phyloP scores from a whole-genome alignment of 2,329 filamentous ascomycete genomes.

The Fusarium sp. region DNA sequence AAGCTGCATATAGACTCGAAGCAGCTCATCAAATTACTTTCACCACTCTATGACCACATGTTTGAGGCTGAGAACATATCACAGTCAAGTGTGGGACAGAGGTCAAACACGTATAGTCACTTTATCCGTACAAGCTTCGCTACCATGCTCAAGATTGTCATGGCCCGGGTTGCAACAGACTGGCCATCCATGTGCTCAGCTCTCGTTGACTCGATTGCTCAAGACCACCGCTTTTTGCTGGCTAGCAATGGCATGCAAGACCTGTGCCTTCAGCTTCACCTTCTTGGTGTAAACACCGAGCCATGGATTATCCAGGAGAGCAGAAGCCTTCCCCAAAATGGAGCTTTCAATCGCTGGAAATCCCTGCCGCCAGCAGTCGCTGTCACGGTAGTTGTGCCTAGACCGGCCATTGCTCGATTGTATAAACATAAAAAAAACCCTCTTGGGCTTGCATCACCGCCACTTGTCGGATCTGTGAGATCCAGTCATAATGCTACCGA shows the following conservation, averaged over 20 bases:
- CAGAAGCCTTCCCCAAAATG: slow-evolving; percentile 27
- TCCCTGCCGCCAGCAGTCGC: slow-evolving; percentile 49
- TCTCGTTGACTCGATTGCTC: slow-evolving; percentile 44
- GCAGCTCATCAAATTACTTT: slow-evolving; percentile 52
- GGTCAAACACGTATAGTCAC: slow-evolving; percentile 36
- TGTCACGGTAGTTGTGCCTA: slow-evolving; percentile 50
- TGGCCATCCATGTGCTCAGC: slow-evolving; percentile 44
- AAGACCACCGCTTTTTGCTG: slow-evolving; percentile 44
- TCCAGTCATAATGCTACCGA: slow-evolving; percentile 31
- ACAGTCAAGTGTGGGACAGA: slow-evolving; percentile 4
- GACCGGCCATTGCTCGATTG: slow-evolving; percentile 40
- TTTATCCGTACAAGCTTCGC: slow-evolving; percentile 53
- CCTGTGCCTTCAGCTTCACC: slow-evolving; percentile 48
- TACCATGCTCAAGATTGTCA: slow-evolving; percentile 51
- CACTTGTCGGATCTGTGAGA: slow-evolving; percentile 45
- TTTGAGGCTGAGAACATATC: slow-evolving; percentile 53
- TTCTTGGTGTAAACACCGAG: slow-evolving; percentile 47
- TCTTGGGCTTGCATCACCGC: slow-evolving; percentile 39
- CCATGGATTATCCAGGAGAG: slow-evolving; percentile 42
- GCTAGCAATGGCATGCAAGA: slow-evolving; percentile 49
- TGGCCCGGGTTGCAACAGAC: slow-evolving; percentile 47
- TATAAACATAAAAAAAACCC: slow-evolving; percentile 30
- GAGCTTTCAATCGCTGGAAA: slow-evolving; percentile 50
- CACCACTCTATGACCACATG: slow-evolving; percentile 56
- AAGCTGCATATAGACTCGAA: slow-evolving; percentile 48